Percentiles rank a stretch among this genome's conserved stretches.
These are phyloP conservation scores for Candida sanyaensis DNA, from an alignment of 1,139 yeast genomes.

Conservation along the genomic window DNA sequence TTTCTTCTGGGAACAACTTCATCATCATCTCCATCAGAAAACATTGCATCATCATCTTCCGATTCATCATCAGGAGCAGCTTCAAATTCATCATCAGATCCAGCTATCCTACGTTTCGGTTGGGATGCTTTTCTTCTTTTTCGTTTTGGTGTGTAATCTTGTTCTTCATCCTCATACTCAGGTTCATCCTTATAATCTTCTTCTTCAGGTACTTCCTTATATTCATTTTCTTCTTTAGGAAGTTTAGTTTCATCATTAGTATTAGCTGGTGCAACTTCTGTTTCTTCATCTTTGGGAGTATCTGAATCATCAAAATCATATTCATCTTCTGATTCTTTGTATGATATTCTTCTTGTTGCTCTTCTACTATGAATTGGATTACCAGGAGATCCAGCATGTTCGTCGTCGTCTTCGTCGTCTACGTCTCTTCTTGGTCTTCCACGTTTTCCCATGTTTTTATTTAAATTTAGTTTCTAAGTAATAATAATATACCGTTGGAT, in stretches of 20 bases:
- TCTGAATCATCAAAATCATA: conserved; percentile 18
- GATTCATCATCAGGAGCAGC: conserved; percentile 19
- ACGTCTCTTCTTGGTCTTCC: conserved; percentile 8
- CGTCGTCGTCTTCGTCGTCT: conserved; percentile 12
- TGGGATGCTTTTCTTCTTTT: conserved; percentile 16
- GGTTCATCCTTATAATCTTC: conserved; percentile 20
- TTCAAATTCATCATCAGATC: conserved; percentile 19
- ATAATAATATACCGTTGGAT: too few relatives aligned
- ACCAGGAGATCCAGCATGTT: conserved; percentile 7
- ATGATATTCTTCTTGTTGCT: conserved; percentile 17
- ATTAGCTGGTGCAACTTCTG: conserved; percentile 14
- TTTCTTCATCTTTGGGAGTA: conserved; percentile 18
- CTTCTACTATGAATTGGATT: conserved; percentile 19
- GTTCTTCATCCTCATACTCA: conserved; percentile 34
- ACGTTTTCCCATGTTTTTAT: conserved; percentile 14
- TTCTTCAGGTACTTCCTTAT: conserved; percentile 12
- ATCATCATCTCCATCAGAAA: conserved; percentile 36
- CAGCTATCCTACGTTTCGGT: conserved; percentile 9
- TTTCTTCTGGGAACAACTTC: conserved; percentile 29
- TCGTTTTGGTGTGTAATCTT: conserved; percentile 10
- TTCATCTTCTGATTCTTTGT: conserved; percentile 20
- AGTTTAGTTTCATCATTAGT: conserved; percentile 20
- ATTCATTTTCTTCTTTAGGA: conserved; percentile 14
- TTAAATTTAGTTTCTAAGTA: too few relatives aligned
- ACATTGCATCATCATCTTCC: conserved; percentile 30